These are phyloP conservation scores for Lophiotrema nucula DNA, from an alignment of 495 filamentous ascomycete species.

Conservation along the genomic window DNA sequence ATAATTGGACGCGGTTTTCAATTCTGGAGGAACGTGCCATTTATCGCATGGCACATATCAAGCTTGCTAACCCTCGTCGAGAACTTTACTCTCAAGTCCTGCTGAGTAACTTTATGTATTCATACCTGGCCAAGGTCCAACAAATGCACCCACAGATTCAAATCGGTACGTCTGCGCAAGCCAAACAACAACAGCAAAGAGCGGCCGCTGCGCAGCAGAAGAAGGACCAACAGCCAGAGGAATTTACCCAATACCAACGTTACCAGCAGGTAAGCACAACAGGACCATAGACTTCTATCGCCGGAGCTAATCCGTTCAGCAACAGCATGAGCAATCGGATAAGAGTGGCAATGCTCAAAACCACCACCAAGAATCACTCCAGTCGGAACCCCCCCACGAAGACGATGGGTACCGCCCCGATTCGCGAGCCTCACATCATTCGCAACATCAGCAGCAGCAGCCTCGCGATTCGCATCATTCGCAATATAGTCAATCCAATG, in stretches of 20 bases:
- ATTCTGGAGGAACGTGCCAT: slow-evolving; percentile 96
- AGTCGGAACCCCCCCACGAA: background rate
- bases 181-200: slow-evolving; percentile 62
- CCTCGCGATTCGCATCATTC: slow-evolving; percentile 29
- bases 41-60: slow-evolving; percentile 98
- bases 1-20: slow-evolving; percentile 92
- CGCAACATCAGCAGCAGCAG: slow-evolving; percentile 5
- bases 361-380: slow-evolving; percentile 4
- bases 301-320: slow-evolving; percentile 14
- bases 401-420: slow-evolving; percentile 18
- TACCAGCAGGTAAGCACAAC: slow-evolving; percentile 60
- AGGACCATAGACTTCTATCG: background rate
- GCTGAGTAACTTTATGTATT: slow-evolving; percentile 99
- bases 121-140: slow-evolving; percentile 96
- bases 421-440: slow-evolving; percentile 19
- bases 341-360: background rate
- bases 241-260: slow-evolving; percentile 61
- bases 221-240: slow-evolving; percentile 56
- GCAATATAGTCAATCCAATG: slow-evolving; percentile 18
- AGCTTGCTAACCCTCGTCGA: slow-evolving; percentile 92
- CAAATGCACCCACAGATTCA: slow-evolving; percentile 94
- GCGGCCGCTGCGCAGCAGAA: slow-evolving; percentile 59
- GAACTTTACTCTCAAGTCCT: slow-evolving; percentile 93
- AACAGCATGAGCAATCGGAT: slow-evolving; percentile 21
- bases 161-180: slow-evolving; percentile 58